Evolutionary conservation across 768 basidiomycete genomes (phyloP).

Genomic region (Lactarius vividus): DNA sequence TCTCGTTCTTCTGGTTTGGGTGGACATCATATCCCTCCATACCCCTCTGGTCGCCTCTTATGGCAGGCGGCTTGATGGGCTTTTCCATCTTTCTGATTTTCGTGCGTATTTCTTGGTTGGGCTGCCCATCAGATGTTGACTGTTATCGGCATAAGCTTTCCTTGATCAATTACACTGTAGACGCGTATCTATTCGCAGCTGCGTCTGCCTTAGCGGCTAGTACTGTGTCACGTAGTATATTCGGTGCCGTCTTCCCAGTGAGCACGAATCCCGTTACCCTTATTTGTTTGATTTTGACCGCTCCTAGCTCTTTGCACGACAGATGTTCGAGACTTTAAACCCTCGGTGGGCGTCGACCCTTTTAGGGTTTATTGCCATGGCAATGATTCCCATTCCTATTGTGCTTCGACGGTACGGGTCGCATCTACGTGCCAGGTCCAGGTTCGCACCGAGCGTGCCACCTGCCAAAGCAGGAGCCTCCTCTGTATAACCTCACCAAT

Average conservation of each 20-base stretch:
- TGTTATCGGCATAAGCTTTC: conserved; percentile 40
- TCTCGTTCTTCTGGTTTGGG: conserved; percentile 67
- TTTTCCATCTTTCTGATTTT: conserved; percentile 54
- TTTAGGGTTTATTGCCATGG: conserved; percentile 49
- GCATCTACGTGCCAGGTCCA: conserved; percentile 25
- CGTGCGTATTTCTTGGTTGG: conserved; percentile 37
- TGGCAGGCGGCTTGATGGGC: conserved; percentile 49
- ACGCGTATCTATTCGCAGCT: conserved; percentile 52
- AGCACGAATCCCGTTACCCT: not conserved
- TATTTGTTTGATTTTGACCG: conserved; percentile 1
- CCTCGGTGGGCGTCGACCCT: conserved; percentile 60
- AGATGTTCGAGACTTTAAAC: conserved; percentile 51
- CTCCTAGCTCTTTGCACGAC: conserved; percentile 46
- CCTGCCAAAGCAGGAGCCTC: conserved; percentile 12
- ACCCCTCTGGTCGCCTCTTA: conserved; percentile 52
- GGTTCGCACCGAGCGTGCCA: conserved; percentile 6
- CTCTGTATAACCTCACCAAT: conserved; percentile 1
- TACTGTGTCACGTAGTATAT: conserved; percentile 52
- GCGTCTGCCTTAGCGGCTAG: conserved; percentile 56
- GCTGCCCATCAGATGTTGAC: not conserved
- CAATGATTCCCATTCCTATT: conserved; percentile 45
- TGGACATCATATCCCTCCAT: conserved; percentile 59
- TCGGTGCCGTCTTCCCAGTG: conserved; percentile 39
- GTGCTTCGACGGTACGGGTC: conserved; percentile 30
- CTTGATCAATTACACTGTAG: conserved; percentile 60